Conservation (phyloP, 2,329 filamentous ascomycete genomes). For the Fusarium beomiforme region DNA sequence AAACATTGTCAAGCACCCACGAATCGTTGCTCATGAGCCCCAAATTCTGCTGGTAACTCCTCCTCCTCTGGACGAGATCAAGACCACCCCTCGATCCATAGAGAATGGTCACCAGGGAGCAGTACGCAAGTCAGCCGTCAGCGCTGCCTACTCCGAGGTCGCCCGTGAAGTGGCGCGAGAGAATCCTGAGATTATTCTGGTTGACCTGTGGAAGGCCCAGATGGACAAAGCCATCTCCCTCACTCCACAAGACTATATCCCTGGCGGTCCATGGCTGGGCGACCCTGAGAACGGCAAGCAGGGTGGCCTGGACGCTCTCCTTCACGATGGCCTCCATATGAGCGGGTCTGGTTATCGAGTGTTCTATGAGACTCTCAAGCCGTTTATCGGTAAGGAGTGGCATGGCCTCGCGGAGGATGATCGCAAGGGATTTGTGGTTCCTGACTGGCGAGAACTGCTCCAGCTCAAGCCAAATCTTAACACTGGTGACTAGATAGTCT, state of each 20-base stretch:
- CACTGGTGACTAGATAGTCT: slow-evolving; percentile 14
- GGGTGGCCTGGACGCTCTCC: slow-evolving; percentile 61
- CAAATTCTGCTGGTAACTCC: slow-evolving; percentile 83
- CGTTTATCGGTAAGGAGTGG: slow-evolving; percentile 60
- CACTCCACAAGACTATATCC: slow-evolving; percentile 66
- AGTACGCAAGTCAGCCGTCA: slow-evolving; percentile 59
- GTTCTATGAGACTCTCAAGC: slow-evolving; percentile 59
- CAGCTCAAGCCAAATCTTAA: slow-evolving; percentile 18
- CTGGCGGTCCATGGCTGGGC: slow-evolving; percentile 59
- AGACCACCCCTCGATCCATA: slow-evolving; percentile 61
- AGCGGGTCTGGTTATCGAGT: slow-evolving; percentile 63
- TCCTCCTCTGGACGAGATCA: slow-evolving; percentile 83
- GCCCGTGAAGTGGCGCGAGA: slow-evolving; percentile 74
- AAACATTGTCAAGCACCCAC: slow-evolving; percentile 77
- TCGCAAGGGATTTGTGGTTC: slow-evolving; percentile 55
- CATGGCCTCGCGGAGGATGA: slow-evolving; percentile 49
- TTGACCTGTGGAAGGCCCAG: slow-evolving; percentile 84
- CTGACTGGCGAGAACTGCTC: slow-evolving; percentile 57
- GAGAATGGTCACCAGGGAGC: slow-evolving; percentile 55
- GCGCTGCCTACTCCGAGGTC: slow-evolving; percentile 66
- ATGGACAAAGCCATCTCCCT: slow-evolving; percentile 74
- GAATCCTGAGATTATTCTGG: slow-evolving; percentile 71
- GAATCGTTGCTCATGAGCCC: slow-evolving; percentile 74
- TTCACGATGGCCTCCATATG: slow-evolving; percentile 69
- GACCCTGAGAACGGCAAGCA: slow-evolving; percentile 60